Evolutionary conservation across 306 rosid species (phyloP), one percentile per base, ranked within the genome.

Genomic region (Rosa multiflora): DNA sequence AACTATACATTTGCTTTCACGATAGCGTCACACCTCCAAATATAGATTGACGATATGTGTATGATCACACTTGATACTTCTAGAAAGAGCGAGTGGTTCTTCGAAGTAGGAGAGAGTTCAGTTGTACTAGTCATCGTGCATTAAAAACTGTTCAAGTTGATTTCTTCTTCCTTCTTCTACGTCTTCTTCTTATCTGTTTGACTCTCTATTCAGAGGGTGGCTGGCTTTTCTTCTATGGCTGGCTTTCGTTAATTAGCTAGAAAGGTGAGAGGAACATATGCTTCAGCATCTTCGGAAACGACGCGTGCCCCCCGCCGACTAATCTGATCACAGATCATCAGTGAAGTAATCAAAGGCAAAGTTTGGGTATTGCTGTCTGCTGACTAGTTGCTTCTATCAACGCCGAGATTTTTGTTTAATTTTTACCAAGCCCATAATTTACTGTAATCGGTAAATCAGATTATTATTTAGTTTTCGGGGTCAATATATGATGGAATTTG

Each of bases 251-350:
- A 66, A 66, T 15, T 58, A 9, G 71, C 61, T 61, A 32, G n/a
- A 76, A 69, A 61, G 20, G 72, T 8, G 21, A 63, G 21, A 47
- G 5, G 63, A 63, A 76, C 72, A 47, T 35, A 47, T 76, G 49
- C 72, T 0, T 8, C 13, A 47, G 63, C 9, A 18, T 76, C 72
- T 63, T 52, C 72, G 5, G 23, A 13, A 6, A 7, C 3, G 71
- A 75, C 70, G 26, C 71, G 78, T 61, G 5, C 44, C 56, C 10
- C 17, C 42, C 55, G 32, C 78, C 70, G 78, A 80, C 70, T 44
- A 8, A 8, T 44, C 47, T 74, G 4, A 5, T 11, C 7, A 43
- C 18, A 7, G 4, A 67, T 67, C 48, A 67, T 18, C 47, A 67
- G 8, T 70, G 39, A 26, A 43, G 43, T 77, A 17, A 71, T 69